A percentile compares a stretch with the other conserved stretches of the same genome.
phyloP scores from a whole-genome alignment of 2,329 filamentous ascomycete species.

The Zymoseptoria pseudotritici region DNA sequence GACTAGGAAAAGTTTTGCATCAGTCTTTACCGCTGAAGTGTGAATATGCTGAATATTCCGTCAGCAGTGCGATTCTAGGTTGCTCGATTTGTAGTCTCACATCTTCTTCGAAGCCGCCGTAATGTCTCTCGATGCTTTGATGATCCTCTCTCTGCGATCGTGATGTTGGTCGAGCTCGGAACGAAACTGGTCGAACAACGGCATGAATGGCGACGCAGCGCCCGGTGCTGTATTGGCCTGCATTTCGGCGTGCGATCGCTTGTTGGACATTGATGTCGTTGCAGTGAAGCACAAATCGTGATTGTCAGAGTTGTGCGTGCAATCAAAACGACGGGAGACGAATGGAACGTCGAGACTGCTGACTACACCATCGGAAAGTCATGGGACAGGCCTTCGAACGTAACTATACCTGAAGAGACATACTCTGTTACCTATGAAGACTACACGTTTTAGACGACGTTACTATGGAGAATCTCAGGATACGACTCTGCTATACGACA shows the following conservation, averaged over 20 bases:
- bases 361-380: background rate
- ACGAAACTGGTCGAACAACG: conserved; percentile 81
- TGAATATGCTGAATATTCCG: conserved; percentile 58
- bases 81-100: conserved; percentile 42
- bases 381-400: background rate
- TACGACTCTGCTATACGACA: too few relatives aligned
- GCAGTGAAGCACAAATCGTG: background rate
- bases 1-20: conserved; percentile 29
- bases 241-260: conserved; percentile 19
- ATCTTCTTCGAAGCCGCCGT: conserved; percentile 96
- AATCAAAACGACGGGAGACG: background rate
- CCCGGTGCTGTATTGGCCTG: conserved; percentile 5
- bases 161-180: conserved; percentile 89
- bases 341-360: background rate
- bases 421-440: too few relatives aligned
- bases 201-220: conserved; percentile 39
- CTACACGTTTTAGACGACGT: too few relatives aligned
- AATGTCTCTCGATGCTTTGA: conserved; percentile 86
- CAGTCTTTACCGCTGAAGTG: conserved; percentile 61
- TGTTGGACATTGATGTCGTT: conserved; percentile 2
- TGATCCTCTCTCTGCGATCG: conserved; percentile 79
- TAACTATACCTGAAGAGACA: background rate
- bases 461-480: too few relatives aligned
- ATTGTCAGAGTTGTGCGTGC: background rate
- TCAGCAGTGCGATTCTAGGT: conserved; percentile 14